Percentiles rank a stretch among this genome's conserved stretches.
These are phyloP conservation scores for Teratosphaeria nubilosa DNA, from an alignment of 2,329 filamentous ascomycete genomes.

Conservation along the genomic window DNA sequence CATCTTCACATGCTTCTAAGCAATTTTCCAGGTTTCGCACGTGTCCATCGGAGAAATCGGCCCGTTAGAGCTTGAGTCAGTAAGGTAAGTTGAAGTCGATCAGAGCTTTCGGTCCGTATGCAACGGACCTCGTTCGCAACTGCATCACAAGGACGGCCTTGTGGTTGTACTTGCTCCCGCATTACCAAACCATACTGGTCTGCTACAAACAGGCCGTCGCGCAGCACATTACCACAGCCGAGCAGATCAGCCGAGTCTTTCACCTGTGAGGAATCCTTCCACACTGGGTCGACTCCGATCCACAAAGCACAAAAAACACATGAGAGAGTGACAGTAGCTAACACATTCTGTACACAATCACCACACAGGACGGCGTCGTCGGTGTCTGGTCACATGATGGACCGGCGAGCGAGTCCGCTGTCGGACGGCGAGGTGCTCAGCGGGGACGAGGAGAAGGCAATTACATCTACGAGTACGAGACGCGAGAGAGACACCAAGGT, in stretches of 20 bases:
- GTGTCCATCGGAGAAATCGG: not conserved
- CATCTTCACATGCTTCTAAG: not conserved
- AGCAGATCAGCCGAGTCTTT: not conserved
- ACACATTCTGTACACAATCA: conserved; percentile 14
- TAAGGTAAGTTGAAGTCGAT: not conserved
- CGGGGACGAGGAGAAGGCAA: conserved; percentile 72
- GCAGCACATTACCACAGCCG: not conserved
- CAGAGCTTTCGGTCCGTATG: not conserved
- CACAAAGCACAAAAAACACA: conserved; percentile 2
- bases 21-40: not conserved
- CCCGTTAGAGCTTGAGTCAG: not conserved
- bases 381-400: conserved; percentile 25
- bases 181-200: not conserved
- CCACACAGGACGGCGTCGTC: conserved; percentile 13
- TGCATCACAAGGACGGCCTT: not conserved
- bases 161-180: not conserved
- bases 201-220: not conserved
- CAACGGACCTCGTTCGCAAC: not conserved
- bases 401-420: conserved; percentile 55
- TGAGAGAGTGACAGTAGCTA: conserved; percentile 14
- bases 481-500: conserved; percentile 68
- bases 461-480: conserved; percentile 57
- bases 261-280: conserved; percentile 9
- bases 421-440: conserved; percentile 74
- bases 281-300: conserved; percentile 16